These are phyloP conservation scores for Aureobasidium mangrovei DNA, from an alignment of 2,329 filamentous ascomycete genomes.

Conservation along the genomic window DNA sequence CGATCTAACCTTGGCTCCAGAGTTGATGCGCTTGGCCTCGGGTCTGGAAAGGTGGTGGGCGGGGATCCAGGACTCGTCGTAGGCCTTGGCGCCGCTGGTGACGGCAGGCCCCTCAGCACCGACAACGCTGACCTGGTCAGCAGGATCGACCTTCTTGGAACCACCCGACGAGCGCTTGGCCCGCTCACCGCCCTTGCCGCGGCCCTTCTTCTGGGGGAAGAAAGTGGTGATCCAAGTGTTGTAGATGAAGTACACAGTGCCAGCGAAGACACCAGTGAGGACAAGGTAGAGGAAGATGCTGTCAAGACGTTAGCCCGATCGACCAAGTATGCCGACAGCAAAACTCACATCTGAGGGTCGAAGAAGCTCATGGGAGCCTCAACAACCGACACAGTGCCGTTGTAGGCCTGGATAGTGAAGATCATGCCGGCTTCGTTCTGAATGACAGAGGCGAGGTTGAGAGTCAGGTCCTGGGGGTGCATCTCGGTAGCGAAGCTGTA, in stretches of 20 bases:
- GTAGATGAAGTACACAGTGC: slow-evolving; percentile 91
- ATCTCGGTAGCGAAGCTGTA: slow-evolving; percentile 86
- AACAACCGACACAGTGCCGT: slow-evolving; percentile 75
- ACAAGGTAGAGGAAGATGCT: slow-evolving; percentile 98
- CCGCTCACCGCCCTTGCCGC: slow-evolving; percentile 56
- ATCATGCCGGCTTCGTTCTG: slow-evolving; percentile 56
- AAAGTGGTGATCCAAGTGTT: slow-evolving; percentile 94
- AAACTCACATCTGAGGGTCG: slow-evolving; percentile 83
- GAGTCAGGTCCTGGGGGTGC: slow-evolving; percentile 78
- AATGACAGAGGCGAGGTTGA: slow-evolving; percentile 70
- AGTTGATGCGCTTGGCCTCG: slow-evolving; percentile 54
- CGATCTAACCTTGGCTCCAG: slow-evolving; percentile 33
- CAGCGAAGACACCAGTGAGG: slow-evolving; percentile 67
- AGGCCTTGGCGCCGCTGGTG: slow-evolving; percentile 61
- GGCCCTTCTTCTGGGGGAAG: slow-evolving; percentile 71
- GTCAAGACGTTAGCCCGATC: slow-evolving; percentile 10
- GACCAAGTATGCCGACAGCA: not conserved
- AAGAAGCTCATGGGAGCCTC: slow-evolving; percentile 87
- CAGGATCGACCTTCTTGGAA: slow-evolving; percentile 57
- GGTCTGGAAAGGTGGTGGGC: slow-evolving; percentile 82
- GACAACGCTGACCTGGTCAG: slow-evolving; percentile 51
- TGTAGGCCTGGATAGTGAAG: slow-evolving; percentile 72
- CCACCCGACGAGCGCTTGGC: slow-evolving; percentile 52
- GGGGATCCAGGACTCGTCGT: slow-evolving; percentile 92
- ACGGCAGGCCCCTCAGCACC: slow-evolving; percentile 63